phyloP scores from a whole-genome alignment of 495 filamentous ascomycete genomes.

The Penicillium nucicola region DNA sequence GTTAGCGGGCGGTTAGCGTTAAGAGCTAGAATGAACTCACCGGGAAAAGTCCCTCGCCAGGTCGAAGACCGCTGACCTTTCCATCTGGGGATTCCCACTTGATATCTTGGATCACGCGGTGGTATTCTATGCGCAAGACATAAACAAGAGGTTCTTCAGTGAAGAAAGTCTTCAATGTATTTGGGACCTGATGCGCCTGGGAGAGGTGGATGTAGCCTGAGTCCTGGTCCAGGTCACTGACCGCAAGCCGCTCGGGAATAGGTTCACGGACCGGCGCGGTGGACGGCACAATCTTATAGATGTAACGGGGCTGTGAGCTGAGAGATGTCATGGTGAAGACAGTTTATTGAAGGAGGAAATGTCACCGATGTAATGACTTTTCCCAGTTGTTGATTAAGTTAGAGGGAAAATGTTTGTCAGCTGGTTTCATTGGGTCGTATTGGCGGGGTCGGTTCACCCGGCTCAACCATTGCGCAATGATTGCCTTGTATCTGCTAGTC shows the following conservation, averaged over 20 bases:
- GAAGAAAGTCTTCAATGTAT: conserved; percentile 62
- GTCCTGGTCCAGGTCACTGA: conserved; percentile 40
- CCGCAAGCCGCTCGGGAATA: conserved; percentile 38
- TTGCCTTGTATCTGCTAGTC: too few species aligned
- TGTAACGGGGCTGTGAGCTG: conserved; percentile 30
- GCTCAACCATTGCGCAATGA: conserved; percentile 3
- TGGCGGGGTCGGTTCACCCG: conserved; percentile 10
- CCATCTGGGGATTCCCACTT: conserved; percentile 43
- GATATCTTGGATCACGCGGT: conserved; percentile 42
- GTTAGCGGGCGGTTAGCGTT: conserved; percentile 1
- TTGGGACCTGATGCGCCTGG: conserved; percentile 37
- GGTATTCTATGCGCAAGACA: conserved; percentile 73
- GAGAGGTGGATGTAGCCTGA: conserved; percentile 45
- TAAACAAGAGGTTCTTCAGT: conserved; percentile 70
- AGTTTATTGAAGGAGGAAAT: background rate
- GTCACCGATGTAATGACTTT: background rate
- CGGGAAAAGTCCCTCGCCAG: conserved; percentile 44
- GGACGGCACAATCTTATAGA: conserved; percentile 47
- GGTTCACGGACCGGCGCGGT: conserved; percentile 38
- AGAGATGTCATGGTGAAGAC: conserved; percentile 19
- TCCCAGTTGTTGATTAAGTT: background rate
- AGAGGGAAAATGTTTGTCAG: background rate
- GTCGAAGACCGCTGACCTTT: conserved; percentile 37
- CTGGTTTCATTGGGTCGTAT: conserved; percentile 3
- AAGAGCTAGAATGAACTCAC: conserved; percentile 21